These are phyloP conservation scores for Claviceps paspali DNA, from an alignment of 2,329 filamentous ascomycete genomes.

Conservation along the genomic window DNA sequence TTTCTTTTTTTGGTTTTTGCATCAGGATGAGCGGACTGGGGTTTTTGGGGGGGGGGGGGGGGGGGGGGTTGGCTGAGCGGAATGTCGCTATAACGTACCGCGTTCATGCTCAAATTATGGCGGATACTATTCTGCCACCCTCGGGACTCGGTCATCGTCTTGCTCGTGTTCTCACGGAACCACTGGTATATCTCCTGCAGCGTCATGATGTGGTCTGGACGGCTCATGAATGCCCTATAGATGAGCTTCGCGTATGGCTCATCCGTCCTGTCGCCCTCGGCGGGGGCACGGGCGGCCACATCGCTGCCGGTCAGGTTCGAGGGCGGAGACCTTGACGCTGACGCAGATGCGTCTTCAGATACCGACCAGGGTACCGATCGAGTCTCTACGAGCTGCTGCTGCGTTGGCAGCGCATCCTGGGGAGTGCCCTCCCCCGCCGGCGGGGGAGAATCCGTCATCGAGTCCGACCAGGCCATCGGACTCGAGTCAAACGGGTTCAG, in stretches of 20 bases:
- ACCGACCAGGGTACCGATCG: not conserved
- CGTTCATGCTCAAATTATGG: slow-evolving; percentile 93
- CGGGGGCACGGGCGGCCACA: too few relatives aligned
- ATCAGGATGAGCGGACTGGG: too few relatives aligned
- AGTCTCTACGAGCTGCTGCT: not conserved
- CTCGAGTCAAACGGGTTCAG: slow-evolving; percentile 7
- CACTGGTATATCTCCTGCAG: slow-evolving; percentile 82
- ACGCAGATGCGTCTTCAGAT: not conserved
- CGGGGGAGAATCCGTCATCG: slow-evolving; percentile 3
- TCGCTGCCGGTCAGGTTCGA: slow-evolving; percentile 14
- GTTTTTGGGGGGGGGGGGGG: too few relatives aligned
- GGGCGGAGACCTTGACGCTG: slow-evolving; percentile 8
- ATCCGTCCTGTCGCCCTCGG: slow-evolving; percentile 20
- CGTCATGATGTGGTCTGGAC: slow-evolving; percentile 52
- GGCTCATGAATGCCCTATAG: slow-evolving; percentile 56
- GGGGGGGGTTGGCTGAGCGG: too few relatives aligned
- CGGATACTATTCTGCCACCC: slow-evolving; percentile 95
- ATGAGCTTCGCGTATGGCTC: slow-evolving; percentile 75
- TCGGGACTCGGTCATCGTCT: slow-evolving; percentile 57
- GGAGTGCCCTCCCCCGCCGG: slow-evolving; percentile 5
- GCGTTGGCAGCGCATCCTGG: slow-evolving; percentile 1
- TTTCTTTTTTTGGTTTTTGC: too few relatives aligned
- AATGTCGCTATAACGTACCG: slow-evolving; percentile 46
- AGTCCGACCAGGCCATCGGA: slow-evolving; percentile 4
- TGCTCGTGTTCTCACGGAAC: slow-evolving; percentile 71